Conservation (phyloP, 257 asterid species). For the Haberlea rhodopensis region DNA sequence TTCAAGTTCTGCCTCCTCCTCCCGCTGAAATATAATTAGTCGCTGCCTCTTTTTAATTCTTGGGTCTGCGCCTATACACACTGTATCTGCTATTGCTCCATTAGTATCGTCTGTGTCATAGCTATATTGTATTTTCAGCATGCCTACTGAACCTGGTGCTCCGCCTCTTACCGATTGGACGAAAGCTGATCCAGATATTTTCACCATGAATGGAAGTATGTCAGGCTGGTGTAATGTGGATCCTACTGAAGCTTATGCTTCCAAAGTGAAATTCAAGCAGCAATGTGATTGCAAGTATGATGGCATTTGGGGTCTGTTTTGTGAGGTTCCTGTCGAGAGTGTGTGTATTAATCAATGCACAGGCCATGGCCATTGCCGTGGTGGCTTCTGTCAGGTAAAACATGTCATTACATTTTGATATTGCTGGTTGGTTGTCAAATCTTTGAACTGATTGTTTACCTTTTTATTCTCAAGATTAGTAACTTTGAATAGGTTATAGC, state of each 20-base stretch:
- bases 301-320: slow-evolving; percentile 81
- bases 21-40: background rate
- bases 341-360: slow-evolving; percentile 90
- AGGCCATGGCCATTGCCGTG: slow-evolving; percentile 78
- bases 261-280: slow-evolving; percentile 61
- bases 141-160: slow-evolving; percentile 65
- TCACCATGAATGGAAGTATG: slow-evolving; percentile 62
- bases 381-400: slow-evolving; percentile 94
- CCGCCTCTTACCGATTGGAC: slow-evolving; percentile 62
- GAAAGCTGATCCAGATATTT: slow-evolving; percentile 55
- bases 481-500: background rate
- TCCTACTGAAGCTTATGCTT: slow-evolving; percentile 69
- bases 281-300: slow-evolving; percentile 98
- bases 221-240: slow-evolving; percentile 96
- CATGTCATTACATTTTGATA: slow-evolving; percentile 17
- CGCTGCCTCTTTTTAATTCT: background rate
- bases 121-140: slow-evolving; percentile 39
- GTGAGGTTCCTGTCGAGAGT: slow-evolving; percentile 76
- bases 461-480: slow-evolving; percentile 1
- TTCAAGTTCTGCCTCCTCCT: background rate
- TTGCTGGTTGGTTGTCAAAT: slow-evolving; percentile 8
- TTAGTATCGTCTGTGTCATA: slow-evolving; percentile 12
- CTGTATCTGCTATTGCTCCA: slow-evolving; percentile 13
- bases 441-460: background rate
- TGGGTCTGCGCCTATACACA: background rate